These are phyloP conservation scores for Halophytophthora batemanensis DNA, from an alignment of 352 stramenopile species.

Conservation along the genomic window DNA sequence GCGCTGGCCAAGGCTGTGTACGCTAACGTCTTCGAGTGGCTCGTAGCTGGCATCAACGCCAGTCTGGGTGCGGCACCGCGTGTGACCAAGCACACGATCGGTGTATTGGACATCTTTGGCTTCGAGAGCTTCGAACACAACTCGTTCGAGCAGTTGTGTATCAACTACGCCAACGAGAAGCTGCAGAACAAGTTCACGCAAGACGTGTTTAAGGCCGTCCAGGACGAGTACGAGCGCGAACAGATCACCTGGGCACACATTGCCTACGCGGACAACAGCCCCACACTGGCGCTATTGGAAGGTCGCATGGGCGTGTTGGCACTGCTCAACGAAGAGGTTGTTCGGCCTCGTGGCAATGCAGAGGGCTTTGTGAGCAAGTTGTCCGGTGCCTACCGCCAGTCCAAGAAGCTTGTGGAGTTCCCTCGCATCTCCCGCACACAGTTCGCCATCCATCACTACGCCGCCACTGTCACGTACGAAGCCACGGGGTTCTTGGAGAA, in stretches of 20 bases:
- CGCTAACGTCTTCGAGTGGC: slow-evolving; percentile 94
- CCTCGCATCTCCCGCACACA: slow-evolving; percentile 65
- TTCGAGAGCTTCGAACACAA: slow-evolving; percentile 89
- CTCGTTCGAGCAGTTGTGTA: slow-evolving; percentile 94
- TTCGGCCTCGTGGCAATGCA: slow-evolving; percentile 69
- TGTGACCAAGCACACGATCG: slow-evolving; percentile 46
- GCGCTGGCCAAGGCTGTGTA: slow-evolving; percentile 95
- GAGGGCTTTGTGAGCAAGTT: slow-evolving; percentile 68
- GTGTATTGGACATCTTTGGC: slow-evolving; percentile 90
- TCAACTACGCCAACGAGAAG: slow-evolving; percentile 96
- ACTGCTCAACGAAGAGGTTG: slow-evolving; percentile 86
- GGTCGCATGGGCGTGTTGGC: slow-evolving; percentile 70
- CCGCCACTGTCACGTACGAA: slow-evolving; percentile 90
- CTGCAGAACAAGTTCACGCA: slow-evolving; percentile 88
- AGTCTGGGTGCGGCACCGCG: slow-evolving; percentile 35
- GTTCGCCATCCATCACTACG: slow-evolving; percentile 94
- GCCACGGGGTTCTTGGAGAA: slow-evolving; percentile 92
- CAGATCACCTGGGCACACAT: slow-evolving; percentile 82
- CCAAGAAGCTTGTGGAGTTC: slow-evolving; percentile 68
- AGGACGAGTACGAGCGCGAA: slow-evolving; percentile 64
- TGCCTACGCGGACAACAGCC: slow-evolving; percentile 75
- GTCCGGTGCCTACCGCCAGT: slow-evolving; percentile 37
- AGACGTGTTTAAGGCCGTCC: slow-evolving; percentile 62
- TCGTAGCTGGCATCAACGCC: slow-evolving; percentile 90
- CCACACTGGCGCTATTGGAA: slow-evolving; percentile 75